phyloP scores from a whole-genome alignment of 139 green algal genomes.

The Monoraphidium neglectum region DNA sequence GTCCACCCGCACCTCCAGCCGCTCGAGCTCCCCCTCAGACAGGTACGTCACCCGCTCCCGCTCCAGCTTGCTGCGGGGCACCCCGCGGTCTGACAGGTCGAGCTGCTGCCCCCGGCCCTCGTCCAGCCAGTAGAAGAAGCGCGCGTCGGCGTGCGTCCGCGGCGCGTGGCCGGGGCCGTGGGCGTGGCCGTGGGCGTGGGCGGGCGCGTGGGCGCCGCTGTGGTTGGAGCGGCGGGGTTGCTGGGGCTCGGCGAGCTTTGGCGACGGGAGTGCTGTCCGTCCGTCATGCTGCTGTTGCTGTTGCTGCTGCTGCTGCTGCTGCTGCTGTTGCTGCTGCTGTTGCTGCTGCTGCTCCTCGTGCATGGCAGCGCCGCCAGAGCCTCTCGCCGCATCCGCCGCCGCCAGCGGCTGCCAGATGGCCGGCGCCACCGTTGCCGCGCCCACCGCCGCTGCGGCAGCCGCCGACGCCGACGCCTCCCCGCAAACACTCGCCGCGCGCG shows the following conservation, averaged over 20 bases:
- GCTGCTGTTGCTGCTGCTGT: neutral
- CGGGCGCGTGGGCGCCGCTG: neutral
- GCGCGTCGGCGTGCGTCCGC: constrained; percentile 14
- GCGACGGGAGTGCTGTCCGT: neutral
- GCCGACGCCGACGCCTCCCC: too few species aligned
- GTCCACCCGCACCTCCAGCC: constrained; percentile 50
- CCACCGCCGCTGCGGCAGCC: too few species aligned
- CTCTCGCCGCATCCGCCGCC: neutral
- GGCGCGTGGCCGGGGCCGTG: neutral
- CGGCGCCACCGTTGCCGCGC: too few species aligned
- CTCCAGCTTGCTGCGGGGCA: constrained; percentile 51
- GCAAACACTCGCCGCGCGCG: too few species aligned
- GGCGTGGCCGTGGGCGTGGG: neutral
- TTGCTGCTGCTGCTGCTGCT: constrained; percentile 9
- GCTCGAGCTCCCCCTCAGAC: constrained; percentile 35
- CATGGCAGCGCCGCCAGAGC: neutral
- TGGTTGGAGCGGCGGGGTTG: neutral
- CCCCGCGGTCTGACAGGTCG: constrained; percentile 40
- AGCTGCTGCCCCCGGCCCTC: constrained; percentile 47
- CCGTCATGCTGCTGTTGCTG: neutral
- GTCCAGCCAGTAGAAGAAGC: constrained; percentile 46
- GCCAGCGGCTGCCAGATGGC: neutral
- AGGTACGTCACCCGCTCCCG: constrained; percentile 59
- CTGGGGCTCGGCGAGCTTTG: neutral
- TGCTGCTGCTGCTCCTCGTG: neutral